Base-by-base conservation (phyloP, 2,329 filamentous ascomycete genomes). In the Microdochium trichocladiopsis region DNA sequence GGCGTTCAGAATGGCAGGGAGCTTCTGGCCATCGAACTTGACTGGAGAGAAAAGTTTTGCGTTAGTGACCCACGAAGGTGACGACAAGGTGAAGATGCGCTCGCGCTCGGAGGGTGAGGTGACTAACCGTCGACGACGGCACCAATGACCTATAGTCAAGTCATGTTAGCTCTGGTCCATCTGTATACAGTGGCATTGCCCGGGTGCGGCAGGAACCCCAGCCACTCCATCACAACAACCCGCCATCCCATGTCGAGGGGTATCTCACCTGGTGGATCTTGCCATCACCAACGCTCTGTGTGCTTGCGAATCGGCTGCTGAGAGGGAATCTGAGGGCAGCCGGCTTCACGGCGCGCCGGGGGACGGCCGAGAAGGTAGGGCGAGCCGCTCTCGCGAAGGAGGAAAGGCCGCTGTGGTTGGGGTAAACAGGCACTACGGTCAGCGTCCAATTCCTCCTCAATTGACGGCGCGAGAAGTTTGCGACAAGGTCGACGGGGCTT, bases 1-100 rank as follows among this genome's bases (percentile, higher is more conserved):
- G 72, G 94, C 94, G 79, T 99, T 97, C 72, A 97, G 87, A 85
- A 99, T 99, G 64, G 92, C 77, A 66, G 94, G 94, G 62, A 99
- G 89, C 79, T 93, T 89, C 61, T 93, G 88, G 65, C 80, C 83
- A 70, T 96, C 90, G 81, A 97, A 97, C 83, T 97, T 97, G 76
- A 96, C 93, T 96, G 72, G 65, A 67, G 60, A 60, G 53, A 58
- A 52, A 37, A 55, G 41, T 45, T 45, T 45, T 68, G 57, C 59
- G 63, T 65, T 52, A 66, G 57, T 58, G 53, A 21, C 50, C 45
- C 22, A 25, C 33, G 33, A 37, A n/a, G n/a, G n/a, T 18, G 10
- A 18, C 41, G 41, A 45, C 12, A 4, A 21, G n/a, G 18, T 45
- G 41, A 18, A 21, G 21, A 18, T 22, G 41, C 41, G 41, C 12